Evolutionary conservation across 2,329 filamentous ascomycete genomes (phyloP), one percentile per base, ranked within the genome.

Genomic region (Chaetomium globosum): DNA sequence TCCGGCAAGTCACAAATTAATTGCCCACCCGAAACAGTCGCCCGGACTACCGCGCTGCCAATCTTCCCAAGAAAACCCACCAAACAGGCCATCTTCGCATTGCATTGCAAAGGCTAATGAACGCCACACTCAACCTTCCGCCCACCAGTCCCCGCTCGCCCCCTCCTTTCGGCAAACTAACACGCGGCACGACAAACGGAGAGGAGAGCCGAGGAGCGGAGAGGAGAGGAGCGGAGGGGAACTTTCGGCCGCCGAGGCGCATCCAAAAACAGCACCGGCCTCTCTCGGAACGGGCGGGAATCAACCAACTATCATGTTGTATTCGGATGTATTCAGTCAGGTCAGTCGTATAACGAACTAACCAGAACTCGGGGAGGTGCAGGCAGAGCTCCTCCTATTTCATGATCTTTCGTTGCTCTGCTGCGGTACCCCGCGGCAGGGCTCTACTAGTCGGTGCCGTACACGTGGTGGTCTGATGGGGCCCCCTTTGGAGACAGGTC

Each of bases 1-100:
- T 52, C 54, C 60, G 57, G 63, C 67, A 65, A 46, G 26, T 59
- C 51, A 43, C 33, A 69, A 64, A 69, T 67, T 67, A 66, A 69
- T 67, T 69, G 65, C 59, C 59, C 67, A 64, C 61, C 65, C 30
- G 59, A 58, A 61, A 52, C 30, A 28, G 59, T 65, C 23, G 39
- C 59, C 55, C 21, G 36, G 26, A 52, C 36, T 48, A 49, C 53
- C 21, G 5, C 16, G n/a, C n/a, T 46, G 5, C 12, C 19, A 39
- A 46, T 28, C 33, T 16, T 36, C 26, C 62, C 23, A 60, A n/a
- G 48, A 36, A 60, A 60, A 4, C 43, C 10, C 30, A 16, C 46
- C 19, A 51, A 39, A 31, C 28, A n/a, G 26, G 4, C 31, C 30
- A 28, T 6, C 4, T 53, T 46, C 60, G 56, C 60, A 63, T 63